Evolutionary conservation across 169 alveolate species (phyloP), one percentile per base, ranked within the genome.

Genomic region (Eimeria maxima): DNA sequence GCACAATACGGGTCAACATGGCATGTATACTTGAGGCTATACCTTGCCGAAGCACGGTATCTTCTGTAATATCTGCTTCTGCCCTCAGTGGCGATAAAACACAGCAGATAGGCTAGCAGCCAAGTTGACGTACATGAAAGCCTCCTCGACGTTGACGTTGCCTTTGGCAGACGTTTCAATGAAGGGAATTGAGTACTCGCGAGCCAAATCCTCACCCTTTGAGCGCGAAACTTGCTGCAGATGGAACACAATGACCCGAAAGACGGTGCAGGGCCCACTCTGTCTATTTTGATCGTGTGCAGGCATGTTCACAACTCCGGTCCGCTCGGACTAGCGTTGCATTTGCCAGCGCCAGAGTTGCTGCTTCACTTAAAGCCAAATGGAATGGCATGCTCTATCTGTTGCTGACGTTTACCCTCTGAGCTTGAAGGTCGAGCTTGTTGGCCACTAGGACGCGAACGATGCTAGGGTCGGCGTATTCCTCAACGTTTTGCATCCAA

Each of bases 161-260:
- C 84, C 65, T 83, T 92, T 92, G 38, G 95, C 95, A 33, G 90
- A 71, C 63, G 95, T 74, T 76, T 92, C 95, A 33, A 92, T 63
- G 91, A 92, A 92, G 71, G 95, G 95, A 33, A 92, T 73, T 13
- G 53, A 83, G 42, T 92, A 92, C 67, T 92, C 93, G 65, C 76
- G 89, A 42, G 95, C 95, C 87, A 92, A 69, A 38, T 92, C 91
- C 95, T 90, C 81, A 29, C 95, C 95, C 90, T 78, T 71, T 3
- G 76, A 57, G 44, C 76, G 76, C 53, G 95, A 78, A 53, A 90
- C 95, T 71, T 90, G 89, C 95, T 90, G 95, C 95, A 90, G 45
- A 33, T 6, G 50, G 27, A 45, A 8, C 80, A 29, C 4, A 38
- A 76, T 33, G 16, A 76, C 44, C 84, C 53, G 16, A 74, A 73